These are phyloP conservation scores for Dipteronia dyeriana DNA, from an alignment of 345 rosid species.

Conservation along the genomic window DNA sequence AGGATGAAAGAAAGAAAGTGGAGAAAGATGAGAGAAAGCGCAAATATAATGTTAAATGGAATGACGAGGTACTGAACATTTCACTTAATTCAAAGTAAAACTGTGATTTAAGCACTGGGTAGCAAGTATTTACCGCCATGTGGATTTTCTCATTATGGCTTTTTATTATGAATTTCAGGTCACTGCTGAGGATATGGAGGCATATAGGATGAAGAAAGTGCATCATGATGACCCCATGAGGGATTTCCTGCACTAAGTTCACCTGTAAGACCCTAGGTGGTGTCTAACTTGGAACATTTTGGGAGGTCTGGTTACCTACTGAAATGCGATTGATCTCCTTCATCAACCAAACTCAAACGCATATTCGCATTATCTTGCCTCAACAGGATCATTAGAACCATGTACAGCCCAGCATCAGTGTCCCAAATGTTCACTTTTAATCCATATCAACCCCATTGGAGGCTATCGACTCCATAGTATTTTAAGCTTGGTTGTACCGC, in stretches of 20 bases:
- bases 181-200: conserved; percentile 79
- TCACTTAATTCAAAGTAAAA: not conserved
- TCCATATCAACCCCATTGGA: not conserved
- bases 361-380: not conserved
- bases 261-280: not conserved
- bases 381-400: not conserved
- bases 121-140: not conserved
- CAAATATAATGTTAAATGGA: conserved; percentile 58
- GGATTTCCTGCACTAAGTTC: conserved; percentile 38
- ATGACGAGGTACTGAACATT: conserved; percentile 48
- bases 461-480: too few species aligned
- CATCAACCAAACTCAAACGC: not conserved
- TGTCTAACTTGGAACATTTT: not conserved
- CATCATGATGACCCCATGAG: conserved; percentile 79
- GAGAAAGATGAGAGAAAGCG: conserved; percentile 70
- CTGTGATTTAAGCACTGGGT: not conserved
- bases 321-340: too few species aligned
- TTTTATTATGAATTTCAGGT: conserved; percentile 35
- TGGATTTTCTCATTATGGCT: not conserved
- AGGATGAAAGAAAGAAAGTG: conserved; percentile 53
- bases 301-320: too few species aligned
- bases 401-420: not conserved
- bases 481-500: not conserved
- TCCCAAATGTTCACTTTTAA: not conserved
- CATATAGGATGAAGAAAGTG: conserved; percentile 70